These are phyloP conservation scores for Phytophthora pluvialis DNA, from an alignment of 352 stramenopile species.

Conservation along the genomic window DNA sequence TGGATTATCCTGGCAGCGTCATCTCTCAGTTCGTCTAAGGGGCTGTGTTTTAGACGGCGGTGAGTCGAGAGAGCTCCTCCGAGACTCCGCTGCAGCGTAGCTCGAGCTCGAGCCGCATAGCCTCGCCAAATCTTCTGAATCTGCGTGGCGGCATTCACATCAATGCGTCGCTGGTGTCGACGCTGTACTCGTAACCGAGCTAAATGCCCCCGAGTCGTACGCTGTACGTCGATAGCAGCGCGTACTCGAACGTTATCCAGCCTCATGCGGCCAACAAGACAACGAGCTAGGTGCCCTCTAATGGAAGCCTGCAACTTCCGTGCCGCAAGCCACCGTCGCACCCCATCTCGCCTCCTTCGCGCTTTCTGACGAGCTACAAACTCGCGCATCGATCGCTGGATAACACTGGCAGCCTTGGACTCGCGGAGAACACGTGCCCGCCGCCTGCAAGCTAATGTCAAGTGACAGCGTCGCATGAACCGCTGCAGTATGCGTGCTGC, in stretches of 20 bases:
- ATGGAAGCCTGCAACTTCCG: conserved; percentile 51
- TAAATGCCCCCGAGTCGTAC: conserved; percentile 29
- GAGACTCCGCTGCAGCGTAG: conserved; percentile 25
- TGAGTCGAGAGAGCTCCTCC: conserved; percentile 4
- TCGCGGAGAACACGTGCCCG: conserved; percentile 21
- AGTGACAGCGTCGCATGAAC: conserved; percentile 41
- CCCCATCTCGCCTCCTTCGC: conserved; percentile 22
- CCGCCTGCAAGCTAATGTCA: conserved; percentile 23
- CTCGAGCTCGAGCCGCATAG: conserved; percentile 6
- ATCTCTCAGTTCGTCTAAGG: conserved; percentile 30
- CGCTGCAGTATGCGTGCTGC: conserved; percentile 37
- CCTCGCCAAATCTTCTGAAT: conserved; percentile 40
- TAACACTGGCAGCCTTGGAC: conserved; percentile 21
- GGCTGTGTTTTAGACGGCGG: background rate
- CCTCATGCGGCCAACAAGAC: background rate
- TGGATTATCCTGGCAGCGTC: conserved; percentile 51
- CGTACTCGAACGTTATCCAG: background rate
- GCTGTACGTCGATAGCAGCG: conserved; percentile 37
- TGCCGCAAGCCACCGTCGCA: conserved; percentile 48
- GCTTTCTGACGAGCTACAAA: conserved; percentile 37
- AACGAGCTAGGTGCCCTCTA: conserved; percentile 43
- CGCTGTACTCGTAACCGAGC: conserved; percentile 11
- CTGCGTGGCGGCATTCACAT: conserved; percentile 13
- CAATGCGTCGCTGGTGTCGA: background rate
- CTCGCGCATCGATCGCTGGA: conserved; percentile 43